Conservation (phyloP, 495 filamentous ascomycete genomes). For the Cladorrhinum samala region DNA sequence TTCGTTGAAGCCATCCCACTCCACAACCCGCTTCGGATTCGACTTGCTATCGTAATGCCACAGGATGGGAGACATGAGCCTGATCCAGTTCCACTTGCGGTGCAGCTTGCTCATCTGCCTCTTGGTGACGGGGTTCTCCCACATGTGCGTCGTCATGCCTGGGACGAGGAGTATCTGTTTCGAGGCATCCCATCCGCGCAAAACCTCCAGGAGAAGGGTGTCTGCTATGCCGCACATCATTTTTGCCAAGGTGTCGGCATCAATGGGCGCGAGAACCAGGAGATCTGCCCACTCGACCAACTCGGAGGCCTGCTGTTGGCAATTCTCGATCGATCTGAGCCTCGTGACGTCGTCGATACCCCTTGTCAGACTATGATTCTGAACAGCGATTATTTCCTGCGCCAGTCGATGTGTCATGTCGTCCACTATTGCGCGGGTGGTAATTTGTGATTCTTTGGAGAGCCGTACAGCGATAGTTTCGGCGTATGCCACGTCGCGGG, state of each 20-base stretch:
- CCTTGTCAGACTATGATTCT: constrained; percentile 35
- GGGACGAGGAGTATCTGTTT: constrained; percentile 79
- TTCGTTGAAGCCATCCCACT: constrained; percentile 63
- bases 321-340: constrained; percentile 38
- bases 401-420: constrained; percentile 45
- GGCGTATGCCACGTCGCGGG: constrained; percentile 45
- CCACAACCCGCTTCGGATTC: constrained; percentile 43
- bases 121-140: constrained; percentile 79
- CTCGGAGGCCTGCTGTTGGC: constrained; percentile 54
- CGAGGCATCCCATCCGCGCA: constrained; percentile 75
- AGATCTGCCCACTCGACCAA: constrained; percentile 84
- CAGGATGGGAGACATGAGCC: constrained; percentile 61
- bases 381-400: constrained; percentile 45
- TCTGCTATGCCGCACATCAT: constrained; percentile 77
- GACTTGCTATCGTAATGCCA: constrained; percentile 60
- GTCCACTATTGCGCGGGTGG: constrained; percentile 49
- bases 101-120: constrained; percentile 75
- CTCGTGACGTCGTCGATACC: constrained; percentile 21
- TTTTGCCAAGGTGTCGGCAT: constrained; percentile 70
- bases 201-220: constrained; percentile 63
- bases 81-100: constrained; percentile 76
- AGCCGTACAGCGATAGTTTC: constrained; percentile 49
- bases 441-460: constrained; percentile 49
- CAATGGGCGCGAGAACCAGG: constrained; percentile 74
- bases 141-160: constrained; percentile 75